Evolutionary conservation across 2,329 filamentous ascomycete species (phyloP).

Genomic region (Monosporascus sp.): DNA sequence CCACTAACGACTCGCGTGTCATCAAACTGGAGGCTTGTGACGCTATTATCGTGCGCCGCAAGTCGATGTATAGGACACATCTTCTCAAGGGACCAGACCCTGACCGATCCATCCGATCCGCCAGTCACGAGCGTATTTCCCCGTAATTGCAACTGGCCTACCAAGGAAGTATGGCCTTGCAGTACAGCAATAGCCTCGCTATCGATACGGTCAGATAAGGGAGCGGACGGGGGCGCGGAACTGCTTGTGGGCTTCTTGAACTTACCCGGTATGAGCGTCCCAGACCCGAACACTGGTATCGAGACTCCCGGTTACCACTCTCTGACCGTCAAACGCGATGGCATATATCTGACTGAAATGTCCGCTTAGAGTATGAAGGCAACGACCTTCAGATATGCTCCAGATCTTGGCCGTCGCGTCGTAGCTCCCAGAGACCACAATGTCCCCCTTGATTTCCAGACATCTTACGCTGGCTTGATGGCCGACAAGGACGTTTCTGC

Average conservation of each 20-base stretch:
- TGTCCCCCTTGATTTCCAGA: constrained; percentile 90
- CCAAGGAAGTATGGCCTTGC: constrained; percentile 93
- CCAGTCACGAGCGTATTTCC: constrained; percentile 93
- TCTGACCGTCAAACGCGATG: constrained; percentile 90
- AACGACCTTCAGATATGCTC: constrained; percentile 94
- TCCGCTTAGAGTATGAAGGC: constrained; percentile 80
- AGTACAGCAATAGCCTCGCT: constrained; percentile 82
- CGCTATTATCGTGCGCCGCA: constrained; percentile 95
- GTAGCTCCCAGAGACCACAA: constrained; percentile 97
- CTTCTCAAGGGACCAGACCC: constrained; percentile 90
- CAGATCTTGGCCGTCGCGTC: constrained; percentile 96
- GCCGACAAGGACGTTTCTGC: constrained; percentile 85
- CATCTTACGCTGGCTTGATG: constrained; percentile 95
- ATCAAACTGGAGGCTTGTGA: constrained; percentile 96
- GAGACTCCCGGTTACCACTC: constrained; percentile 90
- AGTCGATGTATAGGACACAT: constrained; percentile 91
- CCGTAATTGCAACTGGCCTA: constrained; percentile 93
- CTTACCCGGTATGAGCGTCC: constrained; percentile 83
- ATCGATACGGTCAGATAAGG: constrained; percentile 21
- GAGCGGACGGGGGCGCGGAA: not conserved
- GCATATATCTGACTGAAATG: constrained; percentile 99
- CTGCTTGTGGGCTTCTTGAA: constrained; percentile 8
- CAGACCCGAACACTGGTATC: constrained; percentile 97
- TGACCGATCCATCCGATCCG: constrained; percentile 90
- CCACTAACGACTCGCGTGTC: constrained; percentile 93